Conservation (phyloP, 2,329 filamentous ascomycete genomes). For the Bipolaris zeicola region DNA sequence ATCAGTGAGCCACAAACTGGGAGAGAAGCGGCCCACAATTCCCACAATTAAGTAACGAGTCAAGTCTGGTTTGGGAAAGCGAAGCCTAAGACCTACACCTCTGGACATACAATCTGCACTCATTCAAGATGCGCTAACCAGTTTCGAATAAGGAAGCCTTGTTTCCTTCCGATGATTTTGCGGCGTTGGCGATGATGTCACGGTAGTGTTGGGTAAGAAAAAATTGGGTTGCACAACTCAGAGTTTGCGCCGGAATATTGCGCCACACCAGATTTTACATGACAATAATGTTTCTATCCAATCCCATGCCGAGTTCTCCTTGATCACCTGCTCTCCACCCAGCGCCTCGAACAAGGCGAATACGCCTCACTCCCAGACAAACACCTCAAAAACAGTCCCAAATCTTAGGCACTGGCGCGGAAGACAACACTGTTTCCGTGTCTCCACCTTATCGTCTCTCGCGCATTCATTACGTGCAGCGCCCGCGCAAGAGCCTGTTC, state of each 20-base stretch:
- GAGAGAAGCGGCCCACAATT: neutral
- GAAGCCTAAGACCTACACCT: neutral
- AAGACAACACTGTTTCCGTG: constrained; percentile 58
- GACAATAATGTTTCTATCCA: neutral
- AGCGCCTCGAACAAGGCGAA: neutral
- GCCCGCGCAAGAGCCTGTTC: constrained; percentile 86
- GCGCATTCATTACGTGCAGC: constrained; percentile 81
- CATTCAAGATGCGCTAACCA: neutral
- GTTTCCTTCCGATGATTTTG: neutral
- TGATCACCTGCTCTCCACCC: neutral
- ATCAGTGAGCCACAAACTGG: neutral
- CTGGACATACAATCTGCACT: neutral
- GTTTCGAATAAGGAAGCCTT: neutral
- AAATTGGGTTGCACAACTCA: neutral
- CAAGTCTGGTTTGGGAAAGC: neutral
- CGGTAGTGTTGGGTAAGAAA: neutral
- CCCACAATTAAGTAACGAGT: neutral
- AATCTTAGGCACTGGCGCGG: constrained; percentile 24
- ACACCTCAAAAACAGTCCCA: no score
- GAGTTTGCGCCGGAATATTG: neutral
- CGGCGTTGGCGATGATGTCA: neutral
- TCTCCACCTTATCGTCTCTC: constrained; percentile 83
- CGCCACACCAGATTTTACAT: neutral
- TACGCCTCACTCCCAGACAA: no score
- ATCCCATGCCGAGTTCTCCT: neutral